A percentile compares a stretch with the other conserved stretches of the same genome.
Evolutionary conservation across 2,329 filamentous ascomycete genomes (phyloP).

Genomic region (Cytospora paraplurivora): DNA sequence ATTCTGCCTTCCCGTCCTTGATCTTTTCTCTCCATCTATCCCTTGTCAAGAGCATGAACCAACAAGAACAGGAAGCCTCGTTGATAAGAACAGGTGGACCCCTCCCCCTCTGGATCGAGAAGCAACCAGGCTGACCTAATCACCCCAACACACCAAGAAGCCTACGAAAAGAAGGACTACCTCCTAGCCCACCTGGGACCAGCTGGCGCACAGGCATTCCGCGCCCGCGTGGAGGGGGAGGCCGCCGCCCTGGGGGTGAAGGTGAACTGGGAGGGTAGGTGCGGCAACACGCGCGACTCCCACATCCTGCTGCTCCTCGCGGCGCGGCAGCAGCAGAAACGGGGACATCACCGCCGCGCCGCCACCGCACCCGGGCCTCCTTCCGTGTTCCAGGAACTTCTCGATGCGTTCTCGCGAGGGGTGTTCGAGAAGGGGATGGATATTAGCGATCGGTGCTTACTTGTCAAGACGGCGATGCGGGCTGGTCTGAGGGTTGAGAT

Average conservation of each 20-base stretch:
- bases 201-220: constrained; percentile 34
- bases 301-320: constrained; percentile 52
- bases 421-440: constrained; percentile 48
- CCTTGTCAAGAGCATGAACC: neutral
- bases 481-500: constrained; percentile 34
- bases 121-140: constrained; percentile 4
- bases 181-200: constrained; percentile 39
- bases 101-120: neutral
- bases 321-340: constrained; percentile 36
- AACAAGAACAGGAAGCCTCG: constrained; percentile 18
- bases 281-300: constrained; percentile 48
- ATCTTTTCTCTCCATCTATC: neutral
- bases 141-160: constrained; percentile 28
- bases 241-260: constrained; percentile 43
- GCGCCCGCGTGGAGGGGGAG: constrained; percentile 37
- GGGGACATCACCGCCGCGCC: neutral
- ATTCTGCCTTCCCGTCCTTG: neutral
- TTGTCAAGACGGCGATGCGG: constrained; percentile 40
- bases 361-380: neutral
- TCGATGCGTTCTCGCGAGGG: constrained; percentile 45
- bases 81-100: neutral
- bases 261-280: constrained; percentile 45
- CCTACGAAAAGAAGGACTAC: constrained; percentile 42
- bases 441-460: constrained; percentile 44
- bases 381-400: constrained; percentile 35